These are phyloP conservation scores for rapeseed (Brassica napus) DNA, from an alignment of 345 rosid genomes.

Conservation along the genomic window DNA sequence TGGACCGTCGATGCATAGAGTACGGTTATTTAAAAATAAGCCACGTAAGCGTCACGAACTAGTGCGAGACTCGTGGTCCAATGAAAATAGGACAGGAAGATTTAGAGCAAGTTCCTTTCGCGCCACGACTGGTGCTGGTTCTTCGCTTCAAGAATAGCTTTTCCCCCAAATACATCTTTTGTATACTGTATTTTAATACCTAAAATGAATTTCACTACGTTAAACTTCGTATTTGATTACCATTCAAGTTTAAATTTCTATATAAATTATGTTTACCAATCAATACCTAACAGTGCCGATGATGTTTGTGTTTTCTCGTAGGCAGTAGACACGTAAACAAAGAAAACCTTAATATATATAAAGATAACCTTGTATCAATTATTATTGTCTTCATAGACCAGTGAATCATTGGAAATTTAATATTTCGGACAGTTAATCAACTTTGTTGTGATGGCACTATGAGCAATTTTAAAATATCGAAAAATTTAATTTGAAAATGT, in stretches of 20 bases:
- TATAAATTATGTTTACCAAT: slow-evolving; percentile 9
- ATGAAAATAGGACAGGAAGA: slow-evolving; percentile 27
- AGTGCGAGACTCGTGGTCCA: slow-evolving; percentile 46
- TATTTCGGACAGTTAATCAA: slow-evolving; percentile 16
- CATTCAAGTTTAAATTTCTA: neutral
- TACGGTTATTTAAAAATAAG: neutral
- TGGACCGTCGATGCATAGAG: slow-evolving; percentile 39
- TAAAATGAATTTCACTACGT: slow-evolving; percentile 29
- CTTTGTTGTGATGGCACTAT: slow-evolving; percentile 23
- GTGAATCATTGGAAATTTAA: neutral
- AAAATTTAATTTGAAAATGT: neutral
- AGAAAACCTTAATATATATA: neutral
- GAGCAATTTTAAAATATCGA: slow-evolving; percentile 2
- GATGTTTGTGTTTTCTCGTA: neutral
- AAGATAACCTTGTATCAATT: neutral
- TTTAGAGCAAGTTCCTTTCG: slow-evolving; percentile 34
- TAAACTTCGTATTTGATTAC: slow-evolving; percentile 13
- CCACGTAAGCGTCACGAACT: slow-evolving; percentile 36
- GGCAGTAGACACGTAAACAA: slow-evolving; percentile 26
- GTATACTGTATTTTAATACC: slow-evolving; percentile 1
- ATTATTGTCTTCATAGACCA: neutral
- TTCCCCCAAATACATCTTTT: neutral
- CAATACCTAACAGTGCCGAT: slow-evolving; percentile 26
- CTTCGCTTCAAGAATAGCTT: neutral
- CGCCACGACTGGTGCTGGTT: slow-evolving; percentile 48